Evolutionary conservation across 208 protist genomes (phyloP).

Genomic region (Trypanosoma congolense): DNA sequence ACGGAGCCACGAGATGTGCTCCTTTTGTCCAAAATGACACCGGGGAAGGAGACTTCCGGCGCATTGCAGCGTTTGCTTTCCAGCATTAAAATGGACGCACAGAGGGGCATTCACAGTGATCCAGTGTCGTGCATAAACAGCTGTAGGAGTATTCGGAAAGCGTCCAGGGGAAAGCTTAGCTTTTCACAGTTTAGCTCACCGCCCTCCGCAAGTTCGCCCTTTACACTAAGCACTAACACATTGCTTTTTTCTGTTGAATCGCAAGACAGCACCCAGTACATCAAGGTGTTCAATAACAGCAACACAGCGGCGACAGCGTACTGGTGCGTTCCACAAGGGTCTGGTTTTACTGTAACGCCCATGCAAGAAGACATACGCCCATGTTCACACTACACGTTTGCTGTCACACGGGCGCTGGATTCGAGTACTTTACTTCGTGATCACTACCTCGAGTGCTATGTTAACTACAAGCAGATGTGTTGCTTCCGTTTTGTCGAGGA

Average conservation of each 20-base stretch:
- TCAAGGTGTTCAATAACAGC: constrained; percentile 76
- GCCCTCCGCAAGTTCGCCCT: constrained; percentile 22
- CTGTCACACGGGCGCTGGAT: neutral
- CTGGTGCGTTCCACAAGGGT: constrained; percentile 63
- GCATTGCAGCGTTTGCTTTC: constrained; percentile 15
- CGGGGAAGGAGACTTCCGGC: constrained; percentile 16
- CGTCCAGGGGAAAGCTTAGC: constrained; percentile 14
- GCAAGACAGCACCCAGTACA: constrained; percentile 14
- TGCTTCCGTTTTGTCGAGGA: constrained; percentile 74
- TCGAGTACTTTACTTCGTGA: constrained; percentile 6
- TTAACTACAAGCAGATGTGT: constrained; percentile 82
- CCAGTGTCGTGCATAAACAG: neutral
- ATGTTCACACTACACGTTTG: constrained; percentile 12
- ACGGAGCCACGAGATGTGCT: constrained; percentile 60
- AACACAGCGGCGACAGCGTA: constrained; percentile 28
- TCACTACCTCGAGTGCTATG: constrained; percentile 87
- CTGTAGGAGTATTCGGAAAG: neutral
- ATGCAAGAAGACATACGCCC: constrained; percentile 51
- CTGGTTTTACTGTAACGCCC: constrained; percentile 56
- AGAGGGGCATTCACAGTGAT: constrained; percentile 22
- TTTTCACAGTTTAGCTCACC: constrained; percentile 15
- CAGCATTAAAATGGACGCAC: constrained; percentile 18
- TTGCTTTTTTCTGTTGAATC: constrained; percentile 31
- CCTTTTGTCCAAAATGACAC: constrained; percentile 28
- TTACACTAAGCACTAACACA: constrained; percentile 29